Evolutionary conservation across 805 yeast genomes (phyloP), one percentile per base, ranked within the genome.

Genomic region (Sugiyamaella chiloensis): DNA sequence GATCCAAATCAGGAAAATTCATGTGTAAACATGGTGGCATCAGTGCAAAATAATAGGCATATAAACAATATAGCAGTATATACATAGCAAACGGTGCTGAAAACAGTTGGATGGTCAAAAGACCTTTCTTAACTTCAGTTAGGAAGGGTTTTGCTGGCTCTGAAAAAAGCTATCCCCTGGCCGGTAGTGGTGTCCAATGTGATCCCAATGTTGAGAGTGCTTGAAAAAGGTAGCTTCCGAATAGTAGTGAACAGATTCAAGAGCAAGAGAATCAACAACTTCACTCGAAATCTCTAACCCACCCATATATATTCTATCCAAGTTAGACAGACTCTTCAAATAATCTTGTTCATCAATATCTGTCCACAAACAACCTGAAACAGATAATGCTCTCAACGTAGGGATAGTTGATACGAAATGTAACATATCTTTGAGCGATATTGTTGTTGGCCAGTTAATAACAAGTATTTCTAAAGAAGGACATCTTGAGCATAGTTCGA

Each of bases 111-210:
- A n/a, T n/a, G n/a, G n/a, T n/a, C n/a, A n/a, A n/a, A n/a, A n/a
- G n/a, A n/a, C n/a, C n/a, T n/a, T n/a, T n/a, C n/a, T n/a, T n/a
- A n/a, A n/a, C n/a, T n/a, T n/a, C n/a, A n/a, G n/a, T n/a, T n/a
- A n/a, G n/a, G n/a, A n/a, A n/a, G n/a, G n/a, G n/a, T n/a, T n/a
- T n/a, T n/a, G n/a, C 29, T 37, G 42, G 26, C 42, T 20, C 24
- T 37, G 37, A 34, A 34, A 34, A 8, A 34, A 34, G 20, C 37
- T 34, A 21, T 34, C 37, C 11, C 37, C 37, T 14, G 37, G 37
- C 14, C 37, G 37, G 20, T 34, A 34, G 21, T 34, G 37, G 7
- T 34, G 37, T 12, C 37, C 37, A n/a, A 34, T 34, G 7, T 34
- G 37, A 12, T 34, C 37, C 37, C 37, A 34, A 16, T 34, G 20